Percentiles rank a stretch among this genome's conserved stretches.
Evolutionary conservation across 768 basidiomycete genomes (phyloP).

Genomic region (Mycena pura): DNA sequence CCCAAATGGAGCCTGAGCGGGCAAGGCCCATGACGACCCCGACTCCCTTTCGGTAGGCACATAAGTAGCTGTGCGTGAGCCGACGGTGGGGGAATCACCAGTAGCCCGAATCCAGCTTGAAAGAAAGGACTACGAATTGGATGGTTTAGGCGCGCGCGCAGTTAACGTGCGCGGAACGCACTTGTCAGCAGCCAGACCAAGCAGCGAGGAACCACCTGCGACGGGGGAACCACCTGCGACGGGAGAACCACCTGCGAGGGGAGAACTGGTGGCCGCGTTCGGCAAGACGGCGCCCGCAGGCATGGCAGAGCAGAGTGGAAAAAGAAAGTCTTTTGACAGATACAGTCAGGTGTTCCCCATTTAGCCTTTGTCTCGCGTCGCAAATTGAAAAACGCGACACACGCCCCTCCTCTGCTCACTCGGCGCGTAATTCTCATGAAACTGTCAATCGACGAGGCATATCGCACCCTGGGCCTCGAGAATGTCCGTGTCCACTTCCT

Average conservation of each 20-base stretch:
- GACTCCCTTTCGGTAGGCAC: conserved; percentile 68
- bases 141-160: too few relatives aligned
- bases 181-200: conserved; percentile 68
- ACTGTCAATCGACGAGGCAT: conserved; percentile 38
- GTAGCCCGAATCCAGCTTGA: conserved; percentile 96
- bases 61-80: conserved; percentile 10
- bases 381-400: neutral
- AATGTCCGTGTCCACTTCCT: conserved; percentile 44
- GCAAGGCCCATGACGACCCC: conserved; percentile 83
- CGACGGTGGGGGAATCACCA: conserved; percentile 59
- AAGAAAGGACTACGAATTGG: conserved; percentile 82
- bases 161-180: conserved; percentile 43
- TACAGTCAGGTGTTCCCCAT: neutral
- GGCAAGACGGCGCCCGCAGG: conserved; percentile 29
- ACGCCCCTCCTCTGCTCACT: neutral
- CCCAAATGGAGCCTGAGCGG: conserved; percentile 72
- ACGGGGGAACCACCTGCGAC: too few relatives aligned
- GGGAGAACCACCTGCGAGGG: conserved; percentile 19
- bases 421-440: conserved; percentile 8
- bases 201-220: conserved; percentile 38
- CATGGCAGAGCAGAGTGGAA: neutral
- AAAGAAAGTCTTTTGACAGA: neutral
- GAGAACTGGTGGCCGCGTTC: conserved; percentile 6
- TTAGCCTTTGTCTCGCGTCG: neutral
- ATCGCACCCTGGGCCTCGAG: conserved; percentile 56